A percentile compares a stretch with the other conserved stretches of the same genome.
Conservation (phyloP, 1,139 yeast genomes). For the Protomyces pachydermus region DNA sequence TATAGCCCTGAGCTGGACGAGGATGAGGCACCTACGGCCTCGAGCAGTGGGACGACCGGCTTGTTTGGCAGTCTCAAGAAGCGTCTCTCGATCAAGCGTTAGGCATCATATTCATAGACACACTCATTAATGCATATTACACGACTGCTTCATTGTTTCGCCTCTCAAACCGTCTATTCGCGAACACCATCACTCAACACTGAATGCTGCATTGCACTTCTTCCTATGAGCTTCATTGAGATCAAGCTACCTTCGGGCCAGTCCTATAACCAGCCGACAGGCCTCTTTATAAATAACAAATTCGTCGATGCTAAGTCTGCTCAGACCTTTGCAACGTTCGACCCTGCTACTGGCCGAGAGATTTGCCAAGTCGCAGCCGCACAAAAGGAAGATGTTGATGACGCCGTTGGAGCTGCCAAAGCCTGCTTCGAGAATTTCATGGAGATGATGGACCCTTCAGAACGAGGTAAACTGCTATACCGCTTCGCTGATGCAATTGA, state of each 20-base stretch:
- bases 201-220: conserved; percentile 32
- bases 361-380: conserved; percentile 69
- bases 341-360: conserved; percentile 62
- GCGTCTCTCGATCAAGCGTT: conserved; percentile 17
- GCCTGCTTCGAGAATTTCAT: conserved; percentile 47
- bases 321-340: conserved; percentile 48
- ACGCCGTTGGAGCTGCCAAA: conserved; percentile 62
- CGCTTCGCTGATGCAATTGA: conserved; percentile 52
- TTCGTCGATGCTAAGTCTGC: conserved; percentile 54
- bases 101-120: not conserved
- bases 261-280: conserved; percentile 60
- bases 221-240: not conserved
- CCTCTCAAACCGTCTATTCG: not conserved
- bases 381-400: conserved; percentile 69
- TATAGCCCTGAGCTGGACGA: conserved; percentile 5
- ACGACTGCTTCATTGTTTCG: too few relatives aligned
- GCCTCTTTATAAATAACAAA: conserved; percentile 74
- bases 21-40: not conserved
- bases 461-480: conserved; percentile 47
- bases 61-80: conserved; percentile 12
- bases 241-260: conserved; percentile 53
- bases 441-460: conserved; percentile 41
- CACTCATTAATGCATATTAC: too few relatives aligned
- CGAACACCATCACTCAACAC: not conserved
- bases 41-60: conserved; percentile 2